Conservation (phyloP, 768 basidiomycete species). For the Hygrocybe punicea region DNA sequence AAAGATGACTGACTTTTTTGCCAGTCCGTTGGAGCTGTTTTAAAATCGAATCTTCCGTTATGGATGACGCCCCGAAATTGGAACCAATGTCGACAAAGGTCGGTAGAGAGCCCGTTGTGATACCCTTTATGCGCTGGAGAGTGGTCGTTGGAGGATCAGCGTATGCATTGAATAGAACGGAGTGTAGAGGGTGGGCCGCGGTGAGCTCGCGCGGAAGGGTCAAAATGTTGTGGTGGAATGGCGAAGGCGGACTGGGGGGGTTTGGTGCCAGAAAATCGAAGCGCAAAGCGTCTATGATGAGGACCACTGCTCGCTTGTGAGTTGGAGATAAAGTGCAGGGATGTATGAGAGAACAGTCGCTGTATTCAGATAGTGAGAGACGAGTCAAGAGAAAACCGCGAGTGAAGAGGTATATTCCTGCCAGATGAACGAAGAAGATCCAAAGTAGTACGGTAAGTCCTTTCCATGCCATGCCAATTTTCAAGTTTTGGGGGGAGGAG, state of each 20-base stretch:
- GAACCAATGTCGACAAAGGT: slow-evolving; percentile 94
- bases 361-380: slow-evolving; percentile 61
- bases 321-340: slow-evolving; percentile 55
- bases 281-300: slow-evolving; percentile 90
- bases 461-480: slow-evolving; percentile 25
- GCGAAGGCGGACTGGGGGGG: slow-evolving; percentile 58
- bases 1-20: slow-evolving; percentile 49
- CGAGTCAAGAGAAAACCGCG: slow-evolving; percentile 85
- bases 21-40: slow-evolving; percentile 61
- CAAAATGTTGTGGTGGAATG: slow-evolving; percentile 78
- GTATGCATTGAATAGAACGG: slow-evolving; percentile 84
- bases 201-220: slow-evolving; percentile 76
- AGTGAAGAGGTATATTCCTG: slow-evolving; percentile 86
- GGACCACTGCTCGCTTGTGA: slow-evolving; percentile 74
- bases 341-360: slow-evolving; percentile 38
- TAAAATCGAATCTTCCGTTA: slow-evolving; percentile 85
- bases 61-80: slow-evolving; percentile 85
- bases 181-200: slow-evolving; percentile 56
- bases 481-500: no score
- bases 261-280: slow-evolving; percentile 87
- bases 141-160: slow-evolving; percentile 96
- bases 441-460: slow-evolving; percentile 45
- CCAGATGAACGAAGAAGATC: slow-evolving; percentile 64
- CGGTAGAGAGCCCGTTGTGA: slow-evolving; percentile 92
- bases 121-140: slow-evolving; percentile 88